A percentile compares a stretch with the other conserved stretches of the same genome.
Conservation (phyloP, 1,139 yeast genomes). For the Saccharomyces pastorianus region DNA sequence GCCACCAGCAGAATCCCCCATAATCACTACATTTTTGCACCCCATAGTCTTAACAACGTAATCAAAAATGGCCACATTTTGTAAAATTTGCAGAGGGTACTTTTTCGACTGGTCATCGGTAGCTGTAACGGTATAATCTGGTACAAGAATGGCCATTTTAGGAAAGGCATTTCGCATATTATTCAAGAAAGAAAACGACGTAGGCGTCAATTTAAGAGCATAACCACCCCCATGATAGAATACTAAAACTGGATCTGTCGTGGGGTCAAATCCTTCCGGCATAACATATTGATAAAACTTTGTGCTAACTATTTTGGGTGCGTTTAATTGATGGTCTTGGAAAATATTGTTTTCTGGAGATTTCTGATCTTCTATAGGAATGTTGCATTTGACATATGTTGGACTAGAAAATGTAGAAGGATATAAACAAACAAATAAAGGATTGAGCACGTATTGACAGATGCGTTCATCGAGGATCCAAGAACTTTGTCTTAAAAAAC, state of each 20-base stretch:
- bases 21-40: slow-evolving; percentile 11
- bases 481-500: slow-evolving; percentile 16
- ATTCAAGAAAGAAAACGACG: slow-evolving; percentile 11
- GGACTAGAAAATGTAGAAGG: background rate
- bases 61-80: slow-evolving; percentile 12
- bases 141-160: slow-evolving; percentile 12
- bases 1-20: slow-evolving; percentile 29
- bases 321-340: background rate
- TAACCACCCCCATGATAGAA: slow-evolving; percentile 24
- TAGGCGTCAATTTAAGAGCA: slow-evolving; percentile 13
- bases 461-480: slow-evolving; percentile 8
- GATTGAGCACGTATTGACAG: slow-evolving; percentile 13
- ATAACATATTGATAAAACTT: slow-evolving; percentile 8
- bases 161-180: slow-evolving; percentile 11
- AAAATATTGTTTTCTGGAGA: slow-evolving; percentile 1
- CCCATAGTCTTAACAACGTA: slow-evolving; percentile 7
- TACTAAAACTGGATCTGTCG: slow-evolving; percentile 11
- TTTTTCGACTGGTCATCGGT: background rate
- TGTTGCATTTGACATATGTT: background rate
- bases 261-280: slow-evolving; percentile 12
- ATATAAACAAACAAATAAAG: slow-evolving; percentile 9
- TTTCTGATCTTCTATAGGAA: slow-evolving; percentile 1
- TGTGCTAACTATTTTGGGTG: background rate
- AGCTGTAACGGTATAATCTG: slow-evolving; percentile 15
- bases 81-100: slow-evolving; percentile 15